Evolutionary conservation across 805 yeast species (phyloP).

Genomic region (Wickerhamiella parazyma): DNA sequence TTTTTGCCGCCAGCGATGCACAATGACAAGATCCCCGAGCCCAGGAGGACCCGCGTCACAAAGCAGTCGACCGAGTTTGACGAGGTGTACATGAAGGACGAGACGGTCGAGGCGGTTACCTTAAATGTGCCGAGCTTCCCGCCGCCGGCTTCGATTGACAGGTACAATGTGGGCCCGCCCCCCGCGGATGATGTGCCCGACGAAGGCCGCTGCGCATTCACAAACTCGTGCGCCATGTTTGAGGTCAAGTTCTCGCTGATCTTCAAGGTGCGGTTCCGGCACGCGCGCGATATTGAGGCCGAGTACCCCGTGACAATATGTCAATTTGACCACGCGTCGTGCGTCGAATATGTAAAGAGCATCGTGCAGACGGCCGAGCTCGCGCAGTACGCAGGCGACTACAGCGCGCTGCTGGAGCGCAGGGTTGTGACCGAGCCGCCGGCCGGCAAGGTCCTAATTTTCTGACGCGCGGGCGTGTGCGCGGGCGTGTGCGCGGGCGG

Average conservation of each 20-base stretch:
- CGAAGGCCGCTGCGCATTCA: constrained; percentile 24
- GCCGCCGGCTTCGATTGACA: background rate
- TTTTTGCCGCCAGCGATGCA: constrained; percentile 12
- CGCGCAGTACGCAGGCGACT: constrained; percentile 13
- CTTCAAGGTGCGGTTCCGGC: constrained; percentile 26
- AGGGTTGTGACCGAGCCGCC: background rate
- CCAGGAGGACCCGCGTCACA: constrained; percentile 21
- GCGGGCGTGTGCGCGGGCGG: too few relatives aligned
- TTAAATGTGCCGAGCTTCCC: constrained; percentile 6
- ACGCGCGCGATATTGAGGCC: constrained; percentile 28
- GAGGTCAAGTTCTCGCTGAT: constrained; percentile 24
- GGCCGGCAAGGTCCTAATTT: background rate
- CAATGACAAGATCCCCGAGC: constrained; percentile 21
- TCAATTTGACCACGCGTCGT: constrained; percentile 27
- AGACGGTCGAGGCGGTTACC: constrained; percentile 12
- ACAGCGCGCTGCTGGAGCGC: constrained; percentile 2
- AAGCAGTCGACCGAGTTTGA: constrained; percentile 21
- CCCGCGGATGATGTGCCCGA: constrained; percentile 23
- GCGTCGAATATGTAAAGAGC: constrained; percentile 25
- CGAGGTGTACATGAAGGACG: constrained; percentile 20
- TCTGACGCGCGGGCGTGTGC: too few relatives aligned
- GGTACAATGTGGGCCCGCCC: constrained; percentile 7
- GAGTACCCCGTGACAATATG: constrained; percentile 25
- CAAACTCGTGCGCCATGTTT: constrained; percentile 26
- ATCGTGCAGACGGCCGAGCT: constrained; percentile 24